phyloP scores from a whole-genome alignment of 108 stramenopile genomes.

The Fistulifera solaris region DNA sequence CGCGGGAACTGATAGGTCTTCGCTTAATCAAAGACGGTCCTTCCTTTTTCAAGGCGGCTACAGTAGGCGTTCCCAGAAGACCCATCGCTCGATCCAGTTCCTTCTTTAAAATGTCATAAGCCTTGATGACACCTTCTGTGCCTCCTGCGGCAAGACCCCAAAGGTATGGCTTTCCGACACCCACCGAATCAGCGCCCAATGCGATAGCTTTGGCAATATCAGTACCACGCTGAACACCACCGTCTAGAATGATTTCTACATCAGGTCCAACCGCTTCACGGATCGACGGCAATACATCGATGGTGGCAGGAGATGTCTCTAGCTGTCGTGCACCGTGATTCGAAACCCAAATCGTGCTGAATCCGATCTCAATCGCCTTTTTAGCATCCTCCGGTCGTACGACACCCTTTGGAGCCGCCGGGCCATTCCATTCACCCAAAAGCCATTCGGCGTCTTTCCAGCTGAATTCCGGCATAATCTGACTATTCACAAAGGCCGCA shows the following conservation, averaged over 20 bases:
- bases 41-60: conserved; percentile 82
- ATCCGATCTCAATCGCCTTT: conserved; percentile 80
- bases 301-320: conserved; percentile 90
- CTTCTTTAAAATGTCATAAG: conserved; percentile 78
- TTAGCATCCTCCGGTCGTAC: conserved; percentile 93
- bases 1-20: conserved; percentile 57
- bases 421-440: conserved; percentile 81
- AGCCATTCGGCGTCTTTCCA: conserved; percentile 98
- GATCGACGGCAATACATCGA: conserved; percentile 90
- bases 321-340: conserved; percentile 98
- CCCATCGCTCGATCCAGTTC: conserved; percentile 90
- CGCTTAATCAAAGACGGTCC: conserved; percentile 85
- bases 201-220: conserved; percentile 96
- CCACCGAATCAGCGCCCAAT: conserved; percentile 90
- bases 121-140: conserved; percentile 77
- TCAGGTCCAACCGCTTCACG: conserved; percentile 87
- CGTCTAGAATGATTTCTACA: conserved; percentile 93
- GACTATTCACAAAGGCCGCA: conserved; percentile 91
- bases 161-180: conserved; percentile 93
- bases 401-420: conserved; percentile 94
- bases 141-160: conserved; percentile 94
- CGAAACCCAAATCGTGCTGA: conserved; percentile 95
- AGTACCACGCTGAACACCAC: conserved; percentile 93
- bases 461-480: conserved; percentile 86
- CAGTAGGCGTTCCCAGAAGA: conserved; percentile 76